A percentile compares a stretch with the other conserved stretches of the same genome.
Evolutionary conservation across 306 rosid species (phyloP).

Genomic region (Vigna unguiculata): DNA sequence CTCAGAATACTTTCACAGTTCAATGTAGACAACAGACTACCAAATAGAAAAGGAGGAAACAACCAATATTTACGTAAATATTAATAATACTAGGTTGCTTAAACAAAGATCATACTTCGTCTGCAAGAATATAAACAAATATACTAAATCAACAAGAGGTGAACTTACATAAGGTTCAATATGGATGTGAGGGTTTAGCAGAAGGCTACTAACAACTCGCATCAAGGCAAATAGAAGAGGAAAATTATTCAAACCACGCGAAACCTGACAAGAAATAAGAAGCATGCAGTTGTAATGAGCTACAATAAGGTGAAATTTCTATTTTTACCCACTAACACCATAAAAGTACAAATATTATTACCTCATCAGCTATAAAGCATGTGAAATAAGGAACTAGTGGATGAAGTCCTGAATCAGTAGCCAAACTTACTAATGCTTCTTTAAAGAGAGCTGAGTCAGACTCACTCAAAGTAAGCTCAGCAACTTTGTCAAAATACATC

Average conservation of each 20-base stretch:
- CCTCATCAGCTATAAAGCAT: slow-evolving; percentile 91
- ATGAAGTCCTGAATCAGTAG: slow-evolving; percentile 91
- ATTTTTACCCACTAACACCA: slow-evolving; percentile 33
- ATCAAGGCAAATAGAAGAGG: slow-evolving; percentile 78
- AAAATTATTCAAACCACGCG: slow-evolving; percentile 66
- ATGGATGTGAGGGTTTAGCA: slow-evolving; percentile 86
- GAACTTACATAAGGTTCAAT: slow-evolving; percentile 90
- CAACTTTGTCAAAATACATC: slow-evolving; percentile 90
- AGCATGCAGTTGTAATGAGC: slow-evolving; percentile 39
- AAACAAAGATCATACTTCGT: slow-evolving; percentile 13
- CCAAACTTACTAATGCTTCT: slow-evolving; percentile 84
- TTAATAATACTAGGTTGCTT: slow-evolving; percentile 1
- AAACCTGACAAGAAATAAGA: slow-evolving; percentile 64
- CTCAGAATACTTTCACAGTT: slow-evolving; percentile 2
- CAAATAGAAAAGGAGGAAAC: slow-evolving; percentile 24
- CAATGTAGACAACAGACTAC: slow-evolving; percentile 12
- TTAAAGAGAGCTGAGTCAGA: slow-evolving; percentile 75
- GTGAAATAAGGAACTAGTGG: slow-evolving; percentile 90
- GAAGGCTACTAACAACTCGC: slow-evolving; percentile 82
- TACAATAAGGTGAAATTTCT: slow-evolving; percentile 24
- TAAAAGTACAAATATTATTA: slow-evolving; percentile 40
- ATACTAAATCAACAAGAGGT: slow-evolving; percentile 18
- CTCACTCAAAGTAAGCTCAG: slow-evolving; percentile 66
- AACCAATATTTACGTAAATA: slow-evolving; percentile 16
- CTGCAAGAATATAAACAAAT: slow-evolving; percentile 42